Percentiles rank a stretch among this genome's conserved stretches.
These are phyloP conservation scores for Globisporangium orthogonon DNA, from an alignment of 352 stramenopile genomes.

Conservation along the genomic window DNA sequence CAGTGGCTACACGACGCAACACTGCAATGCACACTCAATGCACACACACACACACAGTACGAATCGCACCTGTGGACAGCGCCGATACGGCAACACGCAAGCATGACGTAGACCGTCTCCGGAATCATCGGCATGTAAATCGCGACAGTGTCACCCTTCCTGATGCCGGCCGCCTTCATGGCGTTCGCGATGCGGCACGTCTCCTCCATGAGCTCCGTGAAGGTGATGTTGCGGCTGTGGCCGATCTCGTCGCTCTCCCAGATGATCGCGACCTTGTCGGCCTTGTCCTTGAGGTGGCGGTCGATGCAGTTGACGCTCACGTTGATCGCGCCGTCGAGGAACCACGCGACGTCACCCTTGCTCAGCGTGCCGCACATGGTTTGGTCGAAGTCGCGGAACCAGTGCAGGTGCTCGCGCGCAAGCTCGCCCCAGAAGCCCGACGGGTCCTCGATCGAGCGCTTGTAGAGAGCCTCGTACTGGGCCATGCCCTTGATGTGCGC, in stretches of 20 bases:
- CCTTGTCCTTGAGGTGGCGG: slow-evolving; percentile 78
- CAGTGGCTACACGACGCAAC: background rate
- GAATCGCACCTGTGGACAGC: slow-evolving; percentile 75
- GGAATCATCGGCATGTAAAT: slow-evolving; percentile 99
- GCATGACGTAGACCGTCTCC: slow-evolving; percentile 96
- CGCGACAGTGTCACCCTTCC: slow-evolving; percentile 88
- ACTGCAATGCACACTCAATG: no score
- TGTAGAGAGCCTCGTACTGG: slow-evolving; percentile 85
- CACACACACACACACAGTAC: background rate
- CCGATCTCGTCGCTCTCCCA: slow-evolving; percentile 97
- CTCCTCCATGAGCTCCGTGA: slow-evolving; percentile 86
- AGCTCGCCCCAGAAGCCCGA: slow-evolving; percentile 90
- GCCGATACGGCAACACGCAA: slow-evolving; percentile 96
- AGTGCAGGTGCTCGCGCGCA: slow-evolving; percentile 87
- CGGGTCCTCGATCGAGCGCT: slow-evolving; percentile 83
- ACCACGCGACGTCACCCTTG: slow-evolving; percentile 93
- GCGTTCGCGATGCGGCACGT: slow-evolving; percentile 92
- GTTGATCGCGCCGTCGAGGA: slow-evolving; percentile 94
- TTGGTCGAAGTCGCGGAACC: slow-evolving; percentile 92
- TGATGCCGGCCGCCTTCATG: slow-evolving; percentile 58
- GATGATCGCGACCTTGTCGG: slow-evolving; percentile 93
- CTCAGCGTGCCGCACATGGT: slow-evolving; percentile 81
- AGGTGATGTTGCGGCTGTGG: slow-evolving; percentile 87
- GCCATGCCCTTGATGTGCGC: slow-evolving; percentile 67
- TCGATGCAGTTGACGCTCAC: slow-evolving; percentile 95